A percentile compares a stretch with the other conserved stretches of the same genome.
Conservation (phyloP, 2,329 filamentous ascomycete genomes). For the Xylaria sp. region DNA sequence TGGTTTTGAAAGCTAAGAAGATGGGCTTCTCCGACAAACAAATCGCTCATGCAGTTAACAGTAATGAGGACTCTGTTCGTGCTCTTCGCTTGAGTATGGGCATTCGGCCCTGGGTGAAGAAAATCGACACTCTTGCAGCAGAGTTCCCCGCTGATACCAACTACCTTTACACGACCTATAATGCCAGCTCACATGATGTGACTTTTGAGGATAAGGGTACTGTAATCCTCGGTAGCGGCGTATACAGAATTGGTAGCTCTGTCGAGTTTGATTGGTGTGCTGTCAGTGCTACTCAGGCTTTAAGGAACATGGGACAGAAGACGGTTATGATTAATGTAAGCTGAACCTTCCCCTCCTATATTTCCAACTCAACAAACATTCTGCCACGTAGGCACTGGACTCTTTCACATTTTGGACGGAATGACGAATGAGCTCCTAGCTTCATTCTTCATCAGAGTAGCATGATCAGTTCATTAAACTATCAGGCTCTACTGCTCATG, state of each 20-base stretch:
- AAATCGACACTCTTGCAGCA: conserved; percentile 95
- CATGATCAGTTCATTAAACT: not conserved
- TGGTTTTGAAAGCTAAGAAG: conserved; percentile 93
- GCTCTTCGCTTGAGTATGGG: conserved; percentile 85
- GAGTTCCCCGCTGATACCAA: conserved; percentile 96
- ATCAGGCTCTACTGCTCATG: not conserved
- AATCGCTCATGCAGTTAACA: conserved; percentile 86
- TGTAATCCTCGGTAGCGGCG: conserved; percentile 89
- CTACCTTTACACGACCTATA: conserved; percentile 98
- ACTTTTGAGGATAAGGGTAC: conserved; percentile 92
- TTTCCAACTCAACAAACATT: not conserved
- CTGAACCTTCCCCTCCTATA: conserved; percentile 33
- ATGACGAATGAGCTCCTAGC: not conserved
- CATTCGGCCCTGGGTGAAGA: conserved; percentile 96
- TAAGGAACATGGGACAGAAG: conserved; percentile 91
- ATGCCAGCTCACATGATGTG: conserved; percentile 92
- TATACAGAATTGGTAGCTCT: conserved; percentile 96
- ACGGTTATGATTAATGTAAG: conserved; percentile 94
- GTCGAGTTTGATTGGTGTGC: conserved; percentile 99
- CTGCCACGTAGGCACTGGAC: not conserved
- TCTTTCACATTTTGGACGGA: not conserved
- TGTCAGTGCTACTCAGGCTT: conserved; percentile 85
- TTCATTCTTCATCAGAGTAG: not conserved
- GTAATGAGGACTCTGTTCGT: conserved; percentile 89
- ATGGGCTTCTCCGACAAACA: conserved; percentile 97